Evolutionary conservation across 805 yeast genomes (phyloP).

Genomic region (Grigorovia humatica): DNA sequence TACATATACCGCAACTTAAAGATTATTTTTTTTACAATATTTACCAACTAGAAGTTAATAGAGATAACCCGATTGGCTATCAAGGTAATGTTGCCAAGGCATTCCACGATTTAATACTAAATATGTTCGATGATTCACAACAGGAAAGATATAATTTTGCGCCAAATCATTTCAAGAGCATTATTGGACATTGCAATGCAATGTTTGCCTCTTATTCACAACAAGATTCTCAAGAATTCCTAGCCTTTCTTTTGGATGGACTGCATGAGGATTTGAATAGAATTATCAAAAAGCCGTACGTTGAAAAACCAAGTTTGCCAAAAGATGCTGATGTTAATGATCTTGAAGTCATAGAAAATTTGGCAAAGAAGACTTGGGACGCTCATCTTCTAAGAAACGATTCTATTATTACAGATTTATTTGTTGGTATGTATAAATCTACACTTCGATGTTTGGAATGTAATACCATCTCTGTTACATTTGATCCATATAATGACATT

Average conservation of each 20-base stretch:
- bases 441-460: conserved; percentile 85
- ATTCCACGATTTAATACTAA: conserved; percentile 59
- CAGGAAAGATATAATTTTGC: conserved; percentile 29
- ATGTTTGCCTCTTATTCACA: conserved; percentile 83
- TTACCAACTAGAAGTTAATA: conserved; percentile 57
- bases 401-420: conserved; percentile 73
- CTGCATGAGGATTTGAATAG: conserved; percentile 89
- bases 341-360: conserved; percentile 38
- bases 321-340: conserved; percentile 51
- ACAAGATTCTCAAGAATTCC: conserved; percentile 91
- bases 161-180: conserved; percentile 69
- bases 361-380: conserved; percentile 74
- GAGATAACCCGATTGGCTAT: conserved; percentile 75
- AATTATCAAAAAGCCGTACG: conserved; percentile 69
- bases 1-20: conserved; percentile 75
- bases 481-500: conserved; percentile 87
- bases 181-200: conserved; percentile 68
- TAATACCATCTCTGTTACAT: conserved; percentile 67
- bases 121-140: conserved; percentile 37
- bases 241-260: conserved; percentile 82
- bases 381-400: conserved; percentile 73
- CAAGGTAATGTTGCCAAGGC: conserved; percentile 70
- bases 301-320: conserved; percentile 74
- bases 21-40: conserved; percentile 59
- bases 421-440: conserved; percentile 85